Evolutionary conservation across 2,329 filamentous ascomycete genomes (phyloP).

Genomic region (Trichothecium sympodiale): DNA sequence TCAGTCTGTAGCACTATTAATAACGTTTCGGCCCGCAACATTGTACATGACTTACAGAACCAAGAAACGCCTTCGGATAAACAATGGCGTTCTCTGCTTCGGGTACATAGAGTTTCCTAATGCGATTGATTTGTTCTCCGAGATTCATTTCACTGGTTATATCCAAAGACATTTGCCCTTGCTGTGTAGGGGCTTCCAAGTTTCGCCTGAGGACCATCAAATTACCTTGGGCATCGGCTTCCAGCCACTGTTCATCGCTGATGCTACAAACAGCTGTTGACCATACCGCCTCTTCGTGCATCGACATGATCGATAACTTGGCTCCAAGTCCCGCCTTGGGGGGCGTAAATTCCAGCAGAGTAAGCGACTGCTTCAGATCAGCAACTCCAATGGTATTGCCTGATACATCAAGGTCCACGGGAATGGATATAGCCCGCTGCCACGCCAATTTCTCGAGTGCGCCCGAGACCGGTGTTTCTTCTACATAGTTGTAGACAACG

Average conservation of each 20-base stretch:
- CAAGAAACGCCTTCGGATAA: conserved; percentile 74
- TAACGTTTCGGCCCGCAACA: background rate
- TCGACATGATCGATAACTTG: conserved; percentile 59
- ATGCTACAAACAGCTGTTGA: conserved; percentile 66
- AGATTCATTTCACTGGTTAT: conserved; percentile 73
- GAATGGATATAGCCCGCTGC: conserved; percentile 74
- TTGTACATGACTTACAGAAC: conserved; percentile 52
- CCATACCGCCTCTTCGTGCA: conserved; percentile 77
- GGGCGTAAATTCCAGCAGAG: conserved; percentile 60
- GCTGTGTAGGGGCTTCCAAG: conserved; percentile 56
- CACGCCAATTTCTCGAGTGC: conserved; percentile 60
- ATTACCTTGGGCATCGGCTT: conserved; percentile 82
- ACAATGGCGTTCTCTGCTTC: conserved; percentile 55
- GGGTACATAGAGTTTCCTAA: conserved; percentile 61
- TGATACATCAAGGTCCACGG: conserved; percentile 67
- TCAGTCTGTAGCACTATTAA: conserved; percentile 51
- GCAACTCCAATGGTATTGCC: conserved; percentile 71
- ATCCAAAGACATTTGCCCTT: conserved; percentile 61
- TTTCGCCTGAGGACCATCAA: conserved; percentile 71
- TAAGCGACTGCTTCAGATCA: conserved; percentile 89
- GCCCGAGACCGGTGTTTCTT: conserved; percentile 43
- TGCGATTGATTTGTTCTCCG: conserved; percentile 88
- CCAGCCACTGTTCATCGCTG: conserved; percentile 63
- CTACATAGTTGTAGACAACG: conserved; percentile 42
- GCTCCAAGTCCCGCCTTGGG: conserved; percentile 46